Conservation (phyloP, 2,329 filamentous ascomycete genomes). For the Mycocentrospora acerina region DNA sequence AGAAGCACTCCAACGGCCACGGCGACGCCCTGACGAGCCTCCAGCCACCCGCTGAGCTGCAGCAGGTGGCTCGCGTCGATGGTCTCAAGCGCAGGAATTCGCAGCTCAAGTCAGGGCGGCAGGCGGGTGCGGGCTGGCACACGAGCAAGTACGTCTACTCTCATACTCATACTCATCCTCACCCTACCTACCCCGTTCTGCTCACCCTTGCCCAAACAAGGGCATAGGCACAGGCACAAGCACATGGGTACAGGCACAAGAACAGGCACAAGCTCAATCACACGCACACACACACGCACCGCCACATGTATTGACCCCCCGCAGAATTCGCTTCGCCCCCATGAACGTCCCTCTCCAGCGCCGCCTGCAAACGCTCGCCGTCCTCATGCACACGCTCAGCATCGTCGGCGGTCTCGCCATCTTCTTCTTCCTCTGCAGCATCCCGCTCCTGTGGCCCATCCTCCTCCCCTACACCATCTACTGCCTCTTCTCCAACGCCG, state of each 20-base stretch:
- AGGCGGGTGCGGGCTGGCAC: conserved; percentile 57
- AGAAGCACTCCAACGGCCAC: conserved; percentile 48
- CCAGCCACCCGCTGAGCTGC: conserved; percentile 42
- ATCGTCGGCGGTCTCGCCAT: conserved; percentile 61
- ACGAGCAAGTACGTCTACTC: conserved; percentile 46
- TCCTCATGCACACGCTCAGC: conserved; percentile 53
- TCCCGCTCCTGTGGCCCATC: conserved; percentile 87
- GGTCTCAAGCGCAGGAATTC: conserved; percentile 34
- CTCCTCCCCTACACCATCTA: conserved; percentile 78
- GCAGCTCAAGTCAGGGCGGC: conserved; percentile 54
- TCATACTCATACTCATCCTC: too few species aligned
- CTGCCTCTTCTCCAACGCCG: conserved; percentile 75
- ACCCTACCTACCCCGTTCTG: too few species aligned
- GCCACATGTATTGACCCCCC: conserved; percentile 1
- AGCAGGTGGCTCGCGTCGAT: conserved; percentile 38
- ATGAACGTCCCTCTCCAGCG: conserved; percentile 65
- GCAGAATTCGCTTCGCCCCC: conserved; percentile 80
- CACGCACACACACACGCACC: background rate
- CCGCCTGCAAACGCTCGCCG: conserved; percentile 52
- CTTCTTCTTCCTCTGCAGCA: conserved; percentile 90
- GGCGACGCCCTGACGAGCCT: conserved; percentile 50
- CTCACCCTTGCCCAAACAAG: background rate
- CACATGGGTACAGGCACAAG: too few species aligned
- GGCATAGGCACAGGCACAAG: too few species aligned
- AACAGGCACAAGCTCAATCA: too few species aligned